Percentiles rank a stretch among this genome's conserved stretches.
phyloP scores from a whole-genome alignment of 1,284 basidiomycete genomes.

The Vanrija sp. region DNA sequence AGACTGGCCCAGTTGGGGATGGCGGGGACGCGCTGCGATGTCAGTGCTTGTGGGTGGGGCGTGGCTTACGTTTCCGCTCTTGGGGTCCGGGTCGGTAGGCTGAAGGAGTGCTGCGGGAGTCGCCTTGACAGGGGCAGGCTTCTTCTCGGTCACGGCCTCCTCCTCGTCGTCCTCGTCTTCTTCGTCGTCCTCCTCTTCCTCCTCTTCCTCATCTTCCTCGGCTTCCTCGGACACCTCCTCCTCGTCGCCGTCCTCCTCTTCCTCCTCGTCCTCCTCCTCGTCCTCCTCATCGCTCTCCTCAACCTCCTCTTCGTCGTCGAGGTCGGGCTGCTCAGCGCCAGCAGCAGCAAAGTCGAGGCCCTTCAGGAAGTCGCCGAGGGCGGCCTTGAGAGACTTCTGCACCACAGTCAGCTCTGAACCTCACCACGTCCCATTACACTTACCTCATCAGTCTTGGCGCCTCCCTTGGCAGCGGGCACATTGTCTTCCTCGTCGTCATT shows the following conservation, averaged over 20 bases:
- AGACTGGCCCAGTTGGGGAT: slow-evolving; percentile 31
- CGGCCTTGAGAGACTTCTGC: slow-evolving; percentile 54
- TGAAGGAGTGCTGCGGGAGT: not conserved
- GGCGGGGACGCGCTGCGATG: slow-evolving; percentile 29
- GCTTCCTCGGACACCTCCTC: slow-evolving; percentile 28
- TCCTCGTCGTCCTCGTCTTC: slow-evolving; percentile 42
- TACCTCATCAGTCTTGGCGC: slow-evolving; percentile 33
- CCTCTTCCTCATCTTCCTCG: slow-evolving; percentile 20
- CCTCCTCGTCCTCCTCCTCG: slow-evolving; percentile 24
- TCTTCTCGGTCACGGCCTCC: slow-evolving; percentile 31
- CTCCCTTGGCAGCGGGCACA: slow-evolving; percentile 10
- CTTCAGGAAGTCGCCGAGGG: slow-evolving; percentile 60
- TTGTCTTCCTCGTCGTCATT: slow-evolving; percentile 45
- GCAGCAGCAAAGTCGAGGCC: slow-evolving; percentile 53
- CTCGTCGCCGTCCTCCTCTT: slow-evolving; percentile 35
- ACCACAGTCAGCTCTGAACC: not conserved
- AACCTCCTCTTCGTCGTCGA: slow-evolving; percentile 24
- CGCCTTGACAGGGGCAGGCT: slow-evolving; percentile 27
- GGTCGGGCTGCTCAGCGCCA: slow-evolving; percentile 19
- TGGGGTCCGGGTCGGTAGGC: slow-evolving; percentile 18
- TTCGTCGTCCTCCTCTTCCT: slow-evolving; percentile 36
- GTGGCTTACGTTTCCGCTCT: slow-evolving; percentile 27
- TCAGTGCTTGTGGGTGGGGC: too few relatives aligned
- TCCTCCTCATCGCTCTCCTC: slow-evolving; percentile 27
- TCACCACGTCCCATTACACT: slow-evolving; percentile 1